Conservation (phyloP, 768 basidiomycete genomes). For the Panaeolus papilionaceus region DNA sequence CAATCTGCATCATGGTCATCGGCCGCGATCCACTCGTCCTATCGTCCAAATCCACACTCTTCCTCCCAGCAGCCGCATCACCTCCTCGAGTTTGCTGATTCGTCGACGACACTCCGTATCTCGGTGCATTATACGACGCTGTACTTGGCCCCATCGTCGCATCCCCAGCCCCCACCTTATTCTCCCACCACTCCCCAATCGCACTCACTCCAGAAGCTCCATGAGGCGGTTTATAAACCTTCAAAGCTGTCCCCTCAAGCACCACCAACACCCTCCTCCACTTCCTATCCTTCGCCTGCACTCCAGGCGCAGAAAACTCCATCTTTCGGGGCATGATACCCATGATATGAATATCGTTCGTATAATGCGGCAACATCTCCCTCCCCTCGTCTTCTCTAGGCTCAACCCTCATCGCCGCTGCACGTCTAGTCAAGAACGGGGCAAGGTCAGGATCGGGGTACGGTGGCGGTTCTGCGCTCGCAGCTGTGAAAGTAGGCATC, state of each 20-base stretch:
- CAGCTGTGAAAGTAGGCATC: slow-evolving; percentile 69
- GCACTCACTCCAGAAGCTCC: slow-evolving; percentile 49
- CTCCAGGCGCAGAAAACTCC: slow-evolving; percentile 87
- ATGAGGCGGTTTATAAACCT: slow-evolving; percentile 65
- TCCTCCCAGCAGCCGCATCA: slow-evolving; percentile 22
- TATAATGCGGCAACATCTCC: slow-evolving; percentile 83
- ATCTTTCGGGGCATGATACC: slow-evolving; percentile 89
- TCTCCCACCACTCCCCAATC: slow-evolving; percentile 82
- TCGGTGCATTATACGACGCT: slow-evolving; percentile 29
- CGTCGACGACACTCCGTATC: slow-evolving; percentile 28
- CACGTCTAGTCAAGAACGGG: slow-evolving; percentile 18
- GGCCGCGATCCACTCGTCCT: background rate
- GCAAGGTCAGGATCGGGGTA: slow-evolving; percentile 50
- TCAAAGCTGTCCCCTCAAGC: slow-evolving; percentile 90
- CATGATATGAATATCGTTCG: slow-evolving; percentile 80
- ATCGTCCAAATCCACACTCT: slow-evolving; percentile 16
- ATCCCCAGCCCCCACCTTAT: slow-evolving; percentile 76
- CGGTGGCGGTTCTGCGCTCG: slow-evolving; percentile 67
- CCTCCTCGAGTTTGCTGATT: slow-evolving; percentile 31
- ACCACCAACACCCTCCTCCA: slow-evolving; percentile 92
- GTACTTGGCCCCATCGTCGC: slow-evolving; percentile 31
- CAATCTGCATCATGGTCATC: slow-evolving; percentile 18
- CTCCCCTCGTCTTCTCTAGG: slow-evolving; percentile 83
- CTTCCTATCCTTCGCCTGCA: slow-evolving; percentile 88
- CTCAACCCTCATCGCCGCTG: slow-evolving; percentile 32